phyloP scores from a whole-genome alignment of 139 green algal species.

The Chlorella sp. region DNA sequence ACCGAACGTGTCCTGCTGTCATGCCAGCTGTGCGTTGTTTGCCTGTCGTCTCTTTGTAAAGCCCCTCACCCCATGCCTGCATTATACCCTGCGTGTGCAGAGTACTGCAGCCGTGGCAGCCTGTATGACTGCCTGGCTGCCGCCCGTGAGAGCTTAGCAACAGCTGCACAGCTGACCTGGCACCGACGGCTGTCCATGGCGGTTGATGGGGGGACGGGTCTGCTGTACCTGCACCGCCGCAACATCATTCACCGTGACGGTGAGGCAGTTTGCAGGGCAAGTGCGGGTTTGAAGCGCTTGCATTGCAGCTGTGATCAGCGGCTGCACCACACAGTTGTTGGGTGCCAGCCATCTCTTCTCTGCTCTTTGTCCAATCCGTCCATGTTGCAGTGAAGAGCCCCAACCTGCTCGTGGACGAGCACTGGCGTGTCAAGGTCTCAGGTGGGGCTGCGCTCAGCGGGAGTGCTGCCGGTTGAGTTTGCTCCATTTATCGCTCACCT shows the following conservation, averaged over 20 bases:
- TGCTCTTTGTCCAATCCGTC: too few species aligned
- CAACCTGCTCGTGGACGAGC: not conserved
- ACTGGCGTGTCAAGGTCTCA: not conserved
- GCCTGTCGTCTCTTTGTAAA: too few species aligned
- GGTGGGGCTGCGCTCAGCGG: too few species aligned
- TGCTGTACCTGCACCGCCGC: slow-evolving; percentile 2
- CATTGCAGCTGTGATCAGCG: too few species aligned
- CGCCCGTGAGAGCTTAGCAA: not conserved
- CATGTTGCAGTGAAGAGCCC: not conserved
- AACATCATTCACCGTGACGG: not conserved
- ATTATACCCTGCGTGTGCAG: too few species aligned
- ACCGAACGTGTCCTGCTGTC: too few species aligned
- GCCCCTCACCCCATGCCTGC: too few species aligned
- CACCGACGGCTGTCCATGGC: not conserved
- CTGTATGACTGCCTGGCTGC: not conserved
- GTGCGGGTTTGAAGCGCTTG: too few species aligned
- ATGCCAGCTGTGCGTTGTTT: too few species aligned
- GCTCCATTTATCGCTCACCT: not conserved
- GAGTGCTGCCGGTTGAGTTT: not conserved
- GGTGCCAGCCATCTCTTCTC: too few species aligned
- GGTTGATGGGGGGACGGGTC: not conserved
- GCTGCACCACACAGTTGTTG: too few species aligned
- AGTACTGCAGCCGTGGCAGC: not conserved
- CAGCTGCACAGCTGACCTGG: not conserved
- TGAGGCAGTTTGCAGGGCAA: too few species aligned